Evolutionary conservation across 2,329 filamentous ascomycete species (phyloP).

Genomic region (Fusarium virguliforme): DNA sequence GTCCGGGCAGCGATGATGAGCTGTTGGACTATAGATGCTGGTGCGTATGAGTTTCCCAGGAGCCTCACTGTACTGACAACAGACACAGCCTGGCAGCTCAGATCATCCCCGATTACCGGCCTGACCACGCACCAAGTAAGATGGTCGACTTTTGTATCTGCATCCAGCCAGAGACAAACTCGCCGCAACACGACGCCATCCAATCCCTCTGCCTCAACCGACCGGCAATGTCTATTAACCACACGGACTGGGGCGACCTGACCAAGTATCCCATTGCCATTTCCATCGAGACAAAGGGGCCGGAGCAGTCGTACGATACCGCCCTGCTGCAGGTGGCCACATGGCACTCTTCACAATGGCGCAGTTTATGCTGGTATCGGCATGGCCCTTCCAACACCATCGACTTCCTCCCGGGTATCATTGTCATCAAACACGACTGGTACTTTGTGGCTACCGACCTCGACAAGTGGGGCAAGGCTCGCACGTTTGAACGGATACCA

Average conservation of each 20-base stretch:
- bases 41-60: background rate
- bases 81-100: constrained; percentile 19
- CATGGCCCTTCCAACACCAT: background rate
- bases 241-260: constrained; percentile 22
- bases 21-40: constrained; percentile 5
- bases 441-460: constrained; percentile 14
- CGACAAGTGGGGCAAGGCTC: constrained; percentile 7
- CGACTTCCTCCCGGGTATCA: constrained; percentile 18
- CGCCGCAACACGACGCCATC: constrained; percentile 7
- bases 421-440: constrained; percentile 20
- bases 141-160: constrained; percentile 25
- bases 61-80: background rate
- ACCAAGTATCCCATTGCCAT: constrained; percentile 18
- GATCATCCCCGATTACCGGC: constrained; percentile 7
- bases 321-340: constrained; percentile 19
- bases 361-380: constrained; percentile 1
- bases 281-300: constrained; percentile 14
- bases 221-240: constrained; percentile 17
- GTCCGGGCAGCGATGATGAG: constrained; percentile 1
- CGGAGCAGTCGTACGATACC: constrained; percentile 12
- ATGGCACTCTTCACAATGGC: constrained; percentile 21
- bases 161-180: constrained; percentile 9
- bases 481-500: constrained; percentile 13
- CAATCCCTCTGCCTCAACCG: constrained; percentile 9
- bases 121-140: constrained; percentile 13